These are phyloP conservation scores for Nakataea oryzae DNA, from an alignment of 2,329 filamentous ascomycete genomes.

Conservation along the genomic window DNA sequence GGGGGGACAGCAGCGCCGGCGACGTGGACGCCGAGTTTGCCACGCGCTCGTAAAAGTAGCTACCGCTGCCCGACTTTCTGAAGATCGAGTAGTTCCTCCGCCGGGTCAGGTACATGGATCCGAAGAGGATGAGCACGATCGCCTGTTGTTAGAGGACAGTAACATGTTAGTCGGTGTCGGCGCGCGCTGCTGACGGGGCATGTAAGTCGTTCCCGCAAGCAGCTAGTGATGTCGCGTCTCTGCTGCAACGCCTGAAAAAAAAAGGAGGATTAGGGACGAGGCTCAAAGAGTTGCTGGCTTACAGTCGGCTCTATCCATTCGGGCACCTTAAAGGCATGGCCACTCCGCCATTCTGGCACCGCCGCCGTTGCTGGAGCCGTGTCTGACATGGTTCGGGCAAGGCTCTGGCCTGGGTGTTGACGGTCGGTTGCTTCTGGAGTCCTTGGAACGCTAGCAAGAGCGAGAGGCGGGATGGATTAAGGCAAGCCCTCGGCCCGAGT, in stretches of 20 bases:
- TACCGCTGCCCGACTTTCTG: constrained; percentile 5
- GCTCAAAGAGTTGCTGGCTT: constrained; percentile 5
- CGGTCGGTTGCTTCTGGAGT: background rate
- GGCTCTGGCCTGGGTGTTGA: background rate
- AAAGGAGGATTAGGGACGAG: background rate
- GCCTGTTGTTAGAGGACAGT: constrained; percentile 14
- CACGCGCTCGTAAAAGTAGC: background rate
- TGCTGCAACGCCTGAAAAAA: background rate
- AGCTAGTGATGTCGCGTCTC: background rate
- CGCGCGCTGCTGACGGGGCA: background rate
- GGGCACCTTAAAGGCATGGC: constrained; percentile 15
- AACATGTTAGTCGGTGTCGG: background rate
- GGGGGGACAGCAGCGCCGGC: constrained; percentile 7
- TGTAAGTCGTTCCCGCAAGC: background rate
- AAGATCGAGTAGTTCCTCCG: constrained; percentile 23
- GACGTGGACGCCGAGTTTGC: constrained; percentile 5
- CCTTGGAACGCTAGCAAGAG: background rate
- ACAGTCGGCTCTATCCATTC: constrained; percentile 23
- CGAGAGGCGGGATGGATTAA: background rate
- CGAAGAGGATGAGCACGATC: constrained; percentile 24
- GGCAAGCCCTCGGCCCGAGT: background rate
- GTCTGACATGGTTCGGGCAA: background rate
- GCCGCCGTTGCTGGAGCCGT: background rate
- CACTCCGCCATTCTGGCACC: constrained; percentile 4
- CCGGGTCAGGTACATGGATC: constrained; percentile 25